Percentiles rank a stretch among this genome's conserved stretches.
Conservation (phyloP, 768 basidiomycete species). For the Trametes maxima region DNA sequence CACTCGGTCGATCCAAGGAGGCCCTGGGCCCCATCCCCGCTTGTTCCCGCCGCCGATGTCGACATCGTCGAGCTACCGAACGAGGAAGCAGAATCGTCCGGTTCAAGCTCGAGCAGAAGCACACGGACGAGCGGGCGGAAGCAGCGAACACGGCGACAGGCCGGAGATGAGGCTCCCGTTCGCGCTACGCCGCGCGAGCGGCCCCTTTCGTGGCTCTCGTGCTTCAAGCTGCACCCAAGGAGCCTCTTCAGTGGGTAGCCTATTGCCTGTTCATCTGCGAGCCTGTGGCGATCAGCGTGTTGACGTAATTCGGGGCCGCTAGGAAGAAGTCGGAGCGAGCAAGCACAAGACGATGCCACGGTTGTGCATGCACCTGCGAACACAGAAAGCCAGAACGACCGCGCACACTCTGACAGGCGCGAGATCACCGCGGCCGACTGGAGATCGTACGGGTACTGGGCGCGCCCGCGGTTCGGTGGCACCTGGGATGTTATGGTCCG, state of each 20-base stretch:
- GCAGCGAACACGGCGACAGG: slow-evolving; percentile 7
- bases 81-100: not conserved
- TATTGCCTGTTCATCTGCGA: not conserved
- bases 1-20: slow-evolving; percentile 22
- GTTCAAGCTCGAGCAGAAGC: slow-evolving; percentile 11
- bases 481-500: slow-evolving; percentile 34
- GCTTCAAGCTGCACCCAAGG: slow-evolving; percentile 3
- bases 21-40: slow-evolving; percentile 27
- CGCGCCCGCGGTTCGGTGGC: slow-evolving; percentile 46
- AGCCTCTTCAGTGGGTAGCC: slow-evolving; percentile 19
- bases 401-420: slow-evolving; percentile 2
- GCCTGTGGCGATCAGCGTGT: not conserved
- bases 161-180: slow-evolving; percentile 8
- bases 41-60: not conserved
- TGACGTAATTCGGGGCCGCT: slow-evolving; percentile 13
- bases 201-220: slow-evolving; percentile 15
- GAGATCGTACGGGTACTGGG: slow-evolving; percentile 59
- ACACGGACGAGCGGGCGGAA: not conserved
- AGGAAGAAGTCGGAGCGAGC: slow-evolving; percentile 9
- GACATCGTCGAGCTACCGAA: not conserved
- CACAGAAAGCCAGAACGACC: not conserved
- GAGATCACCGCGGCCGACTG: slow-evolving; percentile 44
- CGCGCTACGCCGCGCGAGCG: not conserved
- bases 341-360: not conserved
- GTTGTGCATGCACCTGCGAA: not conserved